Evolutionary conservation across 2,329 filamentous ascomycete genomes (phyloP), one percentile per base, ranked within the genome.

Genomic region (Colletotrichum coccodes): DNA sequence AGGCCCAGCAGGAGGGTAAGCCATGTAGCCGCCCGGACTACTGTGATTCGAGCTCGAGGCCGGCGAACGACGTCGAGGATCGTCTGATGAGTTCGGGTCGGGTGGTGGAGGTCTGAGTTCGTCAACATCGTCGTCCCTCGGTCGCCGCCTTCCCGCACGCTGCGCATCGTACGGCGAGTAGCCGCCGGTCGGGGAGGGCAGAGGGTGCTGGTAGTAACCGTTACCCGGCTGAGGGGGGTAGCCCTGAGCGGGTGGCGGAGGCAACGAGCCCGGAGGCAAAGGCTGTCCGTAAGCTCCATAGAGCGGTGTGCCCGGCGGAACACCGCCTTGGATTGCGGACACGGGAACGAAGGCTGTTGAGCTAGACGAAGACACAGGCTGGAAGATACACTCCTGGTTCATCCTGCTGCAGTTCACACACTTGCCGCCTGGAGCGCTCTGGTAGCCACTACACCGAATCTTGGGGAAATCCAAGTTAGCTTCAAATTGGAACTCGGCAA

Each of bases 361-460:
- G 44, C 84, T 84, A 12, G 86, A 85, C 0, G 84, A 86, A 4
- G 85, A 88, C 1, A 89, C 87, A 0, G 87, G 87, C 73, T 89
- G 87, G 68, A 90, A 89, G 16, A 89, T 83, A 68, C 87, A 90
- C 70, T 90, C 87, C 72, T 89, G 88, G 56, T 87, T 87, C 79
- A 89, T 88, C 70, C 88, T 87, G 44, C 87, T 86, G 73, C 87
- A 90, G 72, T 89, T 90, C 62, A 87, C 84, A 72, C 87, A 90
- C 71, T 89, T 88, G 12, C 87, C 87, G 23, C 87, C 87, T 0
- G 85, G 85, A 0, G 86, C 87, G 70, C 86, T 88, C 67, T 87
- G 84, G 71, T 89, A 89, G 32, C 87, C 87, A 70, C 87, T 89
- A 79, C 87, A 90, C 42, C 87, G 86, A 71, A 90, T 90, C 87